Evolutionary conservation across 805 yeast genomes (phyloP).

Genomic region (Priceomyces castillae): DNA sequence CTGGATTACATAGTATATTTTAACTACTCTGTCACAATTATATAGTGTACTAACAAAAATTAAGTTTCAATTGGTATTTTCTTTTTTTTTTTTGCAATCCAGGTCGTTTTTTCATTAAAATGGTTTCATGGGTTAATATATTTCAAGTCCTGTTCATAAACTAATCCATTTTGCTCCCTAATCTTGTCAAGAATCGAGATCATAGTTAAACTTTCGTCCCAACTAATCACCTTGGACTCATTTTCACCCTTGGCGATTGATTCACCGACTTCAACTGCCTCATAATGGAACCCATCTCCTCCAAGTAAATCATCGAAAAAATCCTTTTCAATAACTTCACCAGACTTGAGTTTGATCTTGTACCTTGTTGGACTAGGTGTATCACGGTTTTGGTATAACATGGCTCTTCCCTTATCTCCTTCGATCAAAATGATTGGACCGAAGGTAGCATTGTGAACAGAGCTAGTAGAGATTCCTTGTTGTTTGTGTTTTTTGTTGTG

Average conservation of each 20-base stretch:
- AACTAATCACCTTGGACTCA: slow-evolving; percentile 37
- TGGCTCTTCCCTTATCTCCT: slow-evolving; percentile 30
- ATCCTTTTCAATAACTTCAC: slow-evolving; percentile 23
- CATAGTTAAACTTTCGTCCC: slow-evolving; percentile 45
- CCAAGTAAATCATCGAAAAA: slow-evolving; percentile 33
- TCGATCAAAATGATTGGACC: slow-evolving; percentile 30
- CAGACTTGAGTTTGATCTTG: slow-evolving; percentile 32
- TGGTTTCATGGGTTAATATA: not conserved
- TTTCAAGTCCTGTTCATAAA: slow-evolving; percentile 38
- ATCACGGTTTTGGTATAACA: slow-evolving; percentile 25
- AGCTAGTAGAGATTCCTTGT: slow-evolving; percentile 37
- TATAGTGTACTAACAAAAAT: not conserved
- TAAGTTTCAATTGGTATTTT: too few relatives aligned
- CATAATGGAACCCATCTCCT: slow-evolving; percentile 48
- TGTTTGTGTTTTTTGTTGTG: slow-evolving; percentile 38
- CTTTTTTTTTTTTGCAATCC: not conserved
- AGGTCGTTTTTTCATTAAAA: not conserved
- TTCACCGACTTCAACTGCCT: slow-evolving; percentile 53
- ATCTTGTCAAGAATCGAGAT: slow-evolving; percentile 48
- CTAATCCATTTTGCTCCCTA: slow-evolving; percentile 43
- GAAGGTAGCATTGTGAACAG: slow-evolving; percentile 25
- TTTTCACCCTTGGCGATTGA: slow-evolving; percentile 39
- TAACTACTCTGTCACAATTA: too few relatives aligned
- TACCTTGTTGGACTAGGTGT: slow-evolving; percentile 33
- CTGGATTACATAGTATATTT: too few relatives aligned